Conservation (phyloP, 1,284 basidiomycete genomes). For the Ceratobasidium sp. region DNA sequence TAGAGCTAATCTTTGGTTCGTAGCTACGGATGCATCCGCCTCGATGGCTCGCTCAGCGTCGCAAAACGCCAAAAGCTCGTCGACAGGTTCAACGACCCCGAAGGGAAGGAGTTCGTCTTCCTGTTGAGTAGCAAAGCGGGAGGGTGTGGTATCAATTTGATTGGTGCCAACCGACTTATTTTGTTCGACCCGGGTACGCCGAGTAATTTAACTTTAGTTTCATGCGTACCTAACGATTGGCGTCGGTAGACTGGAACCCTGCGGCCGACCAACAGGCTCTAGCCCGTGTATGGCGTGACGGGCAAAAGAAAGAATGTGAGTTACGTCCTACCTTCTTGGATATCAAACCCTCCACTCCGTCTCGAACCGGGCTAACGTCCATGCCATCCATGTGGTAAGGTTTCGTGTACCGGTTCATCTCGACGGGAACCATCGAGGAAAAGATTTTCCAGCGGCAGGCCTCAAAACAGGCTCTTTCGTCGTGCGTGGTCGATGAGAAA, state of each 20-base stretch:
- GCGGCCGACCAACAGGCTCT: slow-evolving; percentile 98
- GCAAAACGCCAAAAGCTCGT: slow-evolving; percentile 97
- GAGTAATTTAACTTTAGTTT: neutral
- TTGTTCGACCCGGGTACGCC: slow-evolving; percentile 92
- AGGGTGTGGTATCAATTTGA: slow-evolving; percentile 98
- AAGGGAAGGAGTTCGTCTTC: slow-evolving; percentile 96
- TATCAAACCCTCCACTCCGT: neutral
- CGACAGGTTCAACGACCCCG: slow-evolving; percentile 97
- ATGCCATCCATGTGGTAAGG: slow-evolving; percentile 64
- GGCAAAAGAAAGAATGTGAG: slow-evolving; percentile 98
- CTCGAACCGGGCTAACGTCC: neutral
- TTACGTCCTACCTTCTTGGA: slow-evolving; percentile 5
- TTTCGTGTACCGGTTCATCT: slow-evolving; percentile 98
- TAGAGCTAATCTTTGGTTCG: neutral
- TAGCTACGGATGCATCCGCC: slow-evolving; percentile 92
- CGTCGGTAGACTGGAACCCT: slow-evolving; percentile 90
- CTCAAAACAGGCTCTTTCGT: slow-evolving; percentile 96
- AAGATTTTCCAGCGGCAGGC: slow-evolving; percentile 98
- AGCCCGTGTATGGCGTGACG: slow-evolving; percentile 99
- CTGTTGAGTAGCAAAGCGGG: slow-evolving; percentile 97
- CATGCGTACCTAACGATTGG: slow-evolving; percentile 3
- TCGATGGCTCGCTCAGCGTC: slow-evolving; percentile 95
- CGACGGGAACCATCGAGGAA: slow-evolving; percentile 98
- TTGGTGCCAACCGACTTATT: slow-evolving; percentile 95
- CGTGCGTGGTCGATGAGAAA: slow-evolving; percentile 97